Evolutionary conservation across 2,329 filamentous ascomycete species (phyloP).

Genomic region (Aspergillus brunneoviolaceus): DNA sequence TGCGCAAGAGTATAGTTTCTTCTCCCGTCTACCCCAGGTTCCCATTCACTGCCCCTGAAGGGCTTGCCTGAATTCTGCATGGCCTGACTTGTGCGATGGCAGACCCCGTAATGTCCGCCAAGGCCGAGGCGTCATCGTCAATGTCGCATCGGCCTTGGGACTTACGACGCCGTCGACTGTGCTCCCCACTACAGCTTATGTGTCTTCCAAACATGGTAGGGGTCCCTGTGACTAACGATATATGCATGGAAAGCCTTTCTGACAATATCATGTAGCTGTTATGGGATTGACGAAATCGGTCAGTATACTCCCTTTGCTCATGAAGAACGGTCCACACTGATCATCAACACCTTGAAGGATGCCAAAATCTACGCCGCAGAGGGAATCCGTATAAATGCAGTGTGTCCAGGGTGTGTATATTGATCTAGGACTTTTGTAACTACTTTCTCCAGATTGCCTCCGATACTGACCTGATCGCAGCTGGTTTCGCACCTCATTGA

Average conservation of each 20-base stretch:
- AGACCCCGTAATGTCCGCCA: background rate
- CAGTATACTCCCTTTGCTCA: background rate
- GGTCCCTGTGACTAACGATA: background rate
- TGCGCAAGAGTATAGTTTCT: constrained; percentile 12
- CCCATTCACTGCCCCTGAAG: too few relatives aligned
- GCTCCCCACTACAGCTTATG: constrained; percentile 16
- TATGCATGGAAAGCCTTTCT: background rate
- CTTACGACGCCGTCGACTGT: background rate
- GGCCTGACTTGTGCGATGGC: background rate
- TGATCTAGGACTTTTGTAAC: background rate
- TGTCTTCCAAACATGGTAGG: constrained; percentile 36
- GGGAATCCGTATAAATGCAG: constrained; percentile 60
- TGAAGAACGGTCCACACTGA: background rate
- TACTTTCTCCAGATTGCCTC: too few relatives aligned
- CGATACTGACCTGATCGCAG: background rate
- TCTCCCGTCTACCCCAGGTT: background rate
- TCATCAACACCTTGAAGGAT: constrained; percentile 32
- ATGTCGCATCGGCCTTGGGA: constrained; percentile 9
- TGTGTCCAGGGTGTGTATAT: constrained; percentile 54
- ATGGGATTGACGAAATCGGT: background rate
- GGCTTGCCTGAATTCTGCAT: background rate
- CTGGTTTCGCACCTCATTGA: background rate
- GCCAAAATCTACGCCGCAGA: constrained; percentile 52
- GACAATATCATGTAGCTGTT: background rate
- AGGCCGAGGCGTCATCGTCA: constrained; percentile 10